Percentiles rank a stretch among this genome's conserved stretches.
phyloP scores from a whole-genome alignment of 2,329 filamentous ascomycete species.

The Trichoderma semiorbis region DNA sequence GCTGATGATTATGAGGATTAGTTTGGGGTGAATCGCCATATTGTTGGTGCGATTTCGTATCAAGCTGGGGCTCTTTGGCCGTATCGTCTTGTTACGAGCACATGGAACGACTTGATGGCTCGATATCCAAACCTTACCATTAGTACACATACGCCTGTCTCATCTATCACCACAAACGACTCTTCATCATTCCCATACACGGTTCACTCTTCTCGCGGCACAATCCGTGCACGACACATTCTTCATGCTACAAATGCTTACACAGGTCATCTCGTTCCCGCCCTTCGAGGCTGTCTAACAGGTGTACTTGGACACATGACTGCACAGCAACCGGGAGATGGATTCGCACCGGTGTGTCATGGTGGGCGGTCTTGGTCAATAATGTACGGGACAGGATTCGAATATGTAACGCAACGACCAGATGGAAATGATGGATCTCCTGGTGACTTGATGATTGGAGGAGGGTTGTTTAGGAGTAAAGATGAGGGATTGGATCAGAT shows the following conservation, averaged over 20 bases:
- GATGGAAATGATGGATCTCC: constrained; percentile 26
- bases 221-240: constrained; percentile 46
- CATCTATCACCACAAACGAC: constrained; percentile 24
- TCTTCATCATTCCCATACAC: constrained; percentile 32
- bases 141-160: constrained; percentile 38
- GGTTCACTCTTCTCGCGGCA: constrained; percentile 44
- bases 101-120: constrained; percentile 42
- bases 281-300: constrained; percentile 43
- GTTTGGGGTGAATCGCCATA: constrained; percentile 35
- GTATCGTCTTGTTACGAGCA: constrained; percentile 45
- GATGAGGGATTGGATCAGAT: constrained; percentile 44
- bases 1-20: constrained; percentile 4
- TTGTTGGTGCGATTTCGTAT: constrained; percentile 44
- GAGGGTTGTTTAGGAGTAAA: constrained; percentile 45
- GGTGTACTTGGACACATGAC: constrained; percentile 49
- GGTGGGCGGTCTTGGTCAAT: constrained; percentile 49
- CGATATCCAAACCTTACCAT: constrained; percentile 36
- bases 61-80: constrained; percentile 49
- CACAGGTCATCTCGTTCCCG: constrained; percentile 49
- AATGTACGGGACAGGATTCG: constrained; percentile 44
- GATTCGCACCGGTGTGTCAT: constrained; percentile 28
- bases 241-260: constrained; percentile 58
- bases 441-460: constrained; percentile 53
- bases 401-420: constrained; percentile 51
- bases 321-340: constrained; percentile 41